Percentiles rank a stretch among this genome's conserved stretches.
Evolutionary conservation across 208 protist species (phyloP).

Genomic region (Trypanosoma conorhini): DNA sequence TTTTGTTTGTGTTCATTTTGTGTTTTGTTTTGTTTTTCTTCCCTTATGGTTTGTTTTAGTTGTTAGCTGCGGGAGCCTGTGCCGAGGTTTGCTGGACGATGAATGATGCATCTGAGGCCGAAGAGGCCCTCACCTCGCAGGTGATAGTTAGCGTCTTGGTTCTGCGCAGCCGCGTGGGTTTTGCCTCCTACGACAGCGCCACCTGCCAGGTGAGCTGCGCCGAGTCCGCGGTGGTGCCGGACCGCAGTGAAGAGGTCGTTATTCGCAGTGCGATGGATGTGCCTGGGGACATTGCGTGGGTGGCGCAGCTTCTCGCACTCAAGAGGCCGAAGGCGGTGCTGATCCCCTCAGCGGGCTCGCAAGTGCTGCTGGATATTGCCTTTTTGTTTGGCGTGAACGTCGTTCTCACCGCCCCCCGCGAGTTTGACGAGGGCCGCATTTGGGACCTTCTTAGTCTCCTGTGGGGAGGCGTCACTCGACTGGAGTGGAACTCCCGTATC

Average conservation of each 20-base stretch:
- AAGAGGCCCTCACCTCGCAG: slow-evolving; percentile 20
- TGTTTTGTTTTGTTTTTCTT: not conserved
- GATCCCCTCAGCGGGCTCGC: slow-evolving; percentile 26
- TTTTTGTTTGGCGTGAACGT: slow-evolving; percentile 20
- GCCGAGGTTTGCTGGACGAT: not conserved
- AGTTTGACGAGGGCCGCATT: slow-evolving; percentile 21
- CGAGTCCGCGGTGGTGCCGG: slow-evolving; percentile 28
- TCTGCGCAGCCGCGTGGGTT: slow-evolving; percentile 31
- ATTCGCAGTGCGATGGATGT: slow-evolving; percentile 29
- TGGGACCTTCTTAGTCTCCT: slow-evolving; percentile 30
- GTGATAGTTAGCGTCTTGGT: slow-evolving; percentile 38
- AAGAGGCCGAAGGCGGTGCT: slow-evolving; percentile 7
- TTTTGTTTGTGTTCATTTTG: not conserved
- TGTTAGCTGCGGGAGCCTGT: not conserved
- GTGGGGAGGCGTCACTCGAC: slow-evolving; percentile 41
- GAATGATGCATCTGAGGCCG: slow-evolving; percentile 13
- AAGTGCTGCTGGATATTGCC: slow-evolving; percentile 29
- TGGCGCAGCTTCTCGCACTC: slow-evolving; percentile 22
- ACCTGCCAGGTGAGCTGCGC: slow-evolving; percentile 37
- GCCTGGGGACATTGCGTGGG: slow-evolving; percentile 30
- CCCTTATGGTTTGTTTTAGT: slow-evolving; percentile 22
- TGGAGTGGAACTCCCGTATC: slow-evolving; percentile 57
- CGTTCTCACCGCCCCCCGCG: slow-evolving; percentile 14
- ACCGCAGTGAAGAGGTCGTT: slow-evolving; percentile 6
- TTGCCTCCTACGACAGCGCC: slow-evolving; percentile 43